A percentile compares a stretch with the other conserved stretches of the same genome.
Evolutionary conservation across 345 rosid species (phyloP).

Genomic region (Alliaria petiolata): DNA sequence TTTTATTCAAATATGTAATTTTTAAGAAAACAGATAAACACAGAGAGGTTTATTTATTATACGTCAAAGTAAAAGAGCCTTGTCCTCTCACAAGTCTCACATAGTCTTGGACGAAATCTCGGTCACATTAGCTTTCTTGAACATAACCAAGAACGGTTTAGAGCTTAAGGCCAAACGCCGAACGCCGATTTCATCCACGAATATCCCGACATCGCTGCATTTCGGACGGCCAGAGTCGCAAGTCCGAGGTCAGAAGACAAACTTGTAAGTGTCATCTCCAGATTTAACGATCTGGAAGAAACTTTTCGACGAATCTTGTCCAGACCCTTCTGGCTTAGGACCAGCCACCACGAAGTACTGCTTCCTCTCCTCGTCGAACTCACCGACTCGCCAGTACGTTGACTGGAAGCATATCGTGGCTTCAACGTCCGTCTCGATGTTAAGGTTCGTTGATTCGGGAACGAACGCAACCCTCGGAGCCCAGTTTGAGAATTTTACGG

Average conservation of each 20-base stretch:
- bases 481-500: slow-evolving; percentile 31
- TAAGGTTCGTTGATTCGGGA: slow-evolving; percentile 14
- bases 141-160: slow-evolving; percentile 46
- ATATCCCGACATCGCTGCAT: slow-evolving; percentile 54
- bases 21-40: neutral
- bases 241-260: slow-evolving; percentile 52
- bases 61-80: neutral
- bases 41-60: neutral
- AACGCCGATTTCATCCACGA: slow-evolving; percentile 32
- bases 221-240: slow-evolving; percentile 29
- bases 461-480: neutral
- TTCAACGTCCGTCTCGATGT: slow-evolving; percentile 37
- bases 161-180: slow-evolving; percentile 50
- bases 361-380: slow-evolving; percentile 28
- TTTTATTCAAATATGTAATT: slow-evolving; percentile 5
- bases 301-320: slow-evolving; percentile 37
- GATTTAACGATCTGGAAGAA: slow-evolving; percentile 57
- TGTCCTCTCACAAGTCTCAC: neutral
- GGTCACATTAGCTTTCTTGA: slow-evolving; percentile 44
- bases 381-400: slow-evolving; percentile 46
- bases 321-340: slow-evolving; percentile 40
- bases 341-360: slow-evolving; percentile 45
- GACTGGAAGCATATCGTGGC: slow-evolving; percentile 38
- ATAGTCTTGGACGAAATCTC: slow-evolving; percentile 19
- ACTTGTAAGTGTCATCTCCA: slow-evolving; percentile 43